Evolutionary conservation across 1,284 basidiomycete genomes (phyloP), one percentile per base, ranked within the genome.

Genomic region (Wolfiporia cocos): DNA sequence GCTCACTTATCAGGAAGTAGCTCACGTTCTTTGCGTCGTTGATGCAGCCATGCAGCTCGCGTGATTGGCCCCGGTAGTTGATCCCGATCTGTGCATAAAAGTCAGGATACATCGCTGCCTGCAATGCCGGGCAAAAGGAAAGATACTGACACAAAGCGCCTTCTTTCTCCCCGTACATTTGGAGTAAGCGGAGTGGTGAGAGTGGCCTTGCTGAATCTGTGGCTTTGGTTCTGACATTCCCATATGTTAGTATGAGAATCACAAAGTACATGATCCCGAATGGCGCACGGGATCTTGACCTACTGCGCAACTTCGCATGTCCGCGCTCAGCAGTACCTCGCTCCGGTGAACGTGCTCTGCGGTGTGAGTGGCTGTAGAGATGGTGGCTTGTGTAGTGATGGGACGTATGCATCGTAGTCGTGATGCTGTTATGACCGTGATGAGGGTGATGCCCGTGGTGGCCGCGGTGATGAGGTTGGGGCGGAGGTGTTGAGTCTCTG

Each of bases 1-100:
- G 42, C 82, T 46, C 48, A 88, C 86, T 64, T 37, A 76, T 76
- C 22, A 92, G 67, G 67, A 90, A 92, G 11, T 70, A 62, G 40
- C 74, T 71, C 35, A 93, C 74, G 50, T 83, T 81, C 49, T 67
- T 70, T 9, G 83, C 86, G 58, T 95, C 92, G 53, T 93, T 93
- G 53, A 92, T 75, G 52, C 92, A 93, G 4, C 91, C 90, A 1
- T 69, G 64, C 6, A 93, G 70, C 50, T 76, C 76, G 41, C 77
- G 73, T 1, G 55, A 53, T 44, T 78, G 74, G 0, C 87, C 84
- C 10, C 55, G 57, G 56, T 93, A 94, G 62, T 92, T 92, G 54
- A 92, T 82, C 0, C 85, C 86, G 49, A 89, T 81, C 82, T 81
- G 30, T 4, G 15, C 12, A 23, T 19, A 18, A 45, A 19, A 24